Conservation (phyloP, 163 green algal genomes). For the Prototheca wickerhamii region DNA sequence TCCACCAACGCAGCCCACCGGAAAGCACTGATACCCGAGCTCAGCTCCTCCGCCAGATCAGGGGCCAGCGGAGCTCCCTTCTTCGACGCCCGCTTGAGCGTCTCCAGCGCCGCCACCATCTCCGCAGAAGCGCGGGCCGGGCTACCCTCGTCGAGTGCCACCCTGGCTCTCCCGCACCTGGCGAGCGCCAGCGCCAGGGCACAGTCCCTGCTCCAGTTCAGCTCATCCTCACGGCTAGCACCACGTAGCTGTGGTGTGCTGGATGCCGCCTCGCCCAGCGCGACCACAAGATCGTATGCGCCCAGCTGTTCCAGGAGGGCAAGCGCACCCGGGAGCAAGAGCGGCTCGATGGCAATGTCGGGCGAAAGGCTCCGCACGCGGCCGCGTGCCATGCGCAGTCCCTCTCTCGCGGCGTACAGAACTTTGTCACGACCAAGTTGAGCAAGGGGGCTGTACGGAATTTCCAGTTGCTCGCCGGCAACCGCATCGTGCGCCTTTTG, state of each 20-base stretch:
- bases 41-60: conserved; percentile 15
- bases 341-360: conserved; percentile 17
- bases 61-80: conserved; percentile 3
- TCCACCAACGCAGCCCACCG: conserved; percentile 18
- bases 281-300: conserved; percentile 23
- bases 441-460: conserved; percentile 12
- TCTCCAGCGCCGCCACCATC: neutral
- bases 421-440: conserved; percentile 26
- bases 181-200: conserved; percentile 24
- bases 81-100: neutral
- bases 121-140: neutral
- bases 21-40: conserved; percentile 10
- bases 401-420: conserved; percentile 19
- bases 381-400: conserved; percentile 10
- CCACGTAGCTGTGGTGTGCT: conserved; percentile 2
- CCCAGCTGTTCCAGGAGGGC: conserved; percentile 28
- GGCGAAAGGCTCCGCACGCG: conserved; percentile 6
- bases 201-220: conserved; percentile 18
- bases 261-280: conserved; percentile 10
- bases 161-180: conserved; percentile 15
- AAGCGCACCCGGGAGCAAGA: conserved; percentile 29
- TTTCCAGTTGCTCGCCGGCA: neutral
- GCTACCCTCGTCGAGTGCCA: neutral
- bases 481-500: neutral
- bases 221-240: conserved; percentile 8